A percentile compares a stretch with the other conserved stretches of the same genome.
phyloP scores from a whole-genome alignment of 2,329 filamentous ascomycete genomes.

The Blumeria graminis region DNA sequence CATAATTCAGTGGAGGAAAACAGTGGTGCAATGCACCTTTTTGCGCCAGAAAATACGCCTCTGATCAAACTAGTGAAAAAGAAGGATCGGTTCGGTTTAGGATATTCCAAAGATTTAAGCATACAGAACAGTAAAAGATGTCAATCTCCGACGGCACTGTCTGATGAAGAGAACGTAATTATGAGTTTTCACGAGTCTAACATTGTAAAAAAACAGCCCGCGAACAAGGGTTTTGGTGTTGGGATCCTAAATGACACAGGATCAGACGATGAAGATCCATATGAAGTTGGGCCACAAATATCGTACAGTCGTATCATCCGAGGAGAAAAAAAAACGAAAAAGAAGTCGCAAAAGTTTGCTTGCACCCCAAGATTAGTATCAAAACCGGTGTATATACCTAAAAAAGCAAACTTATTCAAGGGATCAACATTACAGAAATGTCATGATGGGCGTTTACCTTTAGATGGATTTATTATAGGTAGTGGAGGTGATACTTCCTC shows the following conservation, averaged over 20 bases:
- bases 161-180: slow-evolving; percentile 18
- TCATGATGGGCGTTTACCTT: slow-evolving; percentile 56
- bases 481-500: slow-evolving; percentile 24
- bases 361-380: slow-evolving; percentile 39
- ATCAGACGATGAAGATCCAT: slow-evolving; percentile 87
- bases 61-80: slow-evolving; percentile 45
- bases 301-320: slow-evolving; percentile 66
- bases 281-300: slow-evolving; percentile 75
- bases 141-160: slow-evolving; percentile 20
- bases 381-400: slow-evolving; percentile 55
- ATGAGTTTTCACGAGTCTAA: slow-evolving; percentile 1
- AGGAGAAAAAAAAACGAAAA: slow-evolving; percentile 60
- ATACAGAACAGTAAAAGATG: slow-evolving; percentile 10
- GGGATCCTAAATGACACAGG: slow-evolving; percentile 80
- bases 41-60: slow-evolving; percentile 58
- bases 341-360: slow-evolving; percentile 30
- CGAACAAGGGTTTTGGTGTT: slow-evolving; percentile 53
- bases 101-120: slow-evolving; percentile 28
- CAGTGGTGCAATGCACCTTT: slow-evolving; percentile 34
- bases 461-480: slow-evolving; percentile 59
- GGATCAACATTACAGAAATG: slow-evolving; percentile 36
- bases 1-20: slow-evolving; percentile 17
- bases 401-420: slow-evolving; percentile 25
- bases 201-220: slow-evolving; percentile 21
- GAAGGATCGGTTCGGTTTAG: slow-evolving; percentile 45